phyloP scores from a whole-genome alignment of 1,284 basidiomycete genomes.

The Cryptococcus sp. region DNA sequence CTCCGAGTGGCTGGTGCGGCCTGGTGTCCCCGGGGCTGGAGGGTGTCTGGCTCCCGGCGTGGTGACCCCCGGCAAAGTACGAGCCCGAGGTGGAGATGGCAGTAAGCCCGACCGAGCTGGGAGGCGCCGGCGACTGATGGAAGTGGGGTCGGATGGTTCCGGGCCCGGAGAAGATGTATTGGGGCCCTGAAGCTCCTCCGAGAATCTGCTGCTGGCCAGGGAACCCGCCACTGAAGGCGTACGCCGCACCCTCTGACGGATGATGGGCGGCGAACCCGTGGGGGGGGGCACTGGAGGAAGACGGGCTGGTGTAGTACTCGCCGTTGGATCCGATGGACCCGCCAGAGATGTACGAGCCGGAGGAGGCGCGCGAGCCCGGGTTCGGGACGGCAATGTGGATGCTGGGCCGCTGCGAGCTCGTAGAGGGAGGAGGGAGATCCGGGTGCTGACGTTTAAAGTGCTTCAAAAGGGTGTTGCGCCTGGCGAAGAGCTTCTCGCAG shows the following conservation, averaged over 20 bases:
- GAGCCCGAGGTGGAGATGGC: conserved; percentile 10
- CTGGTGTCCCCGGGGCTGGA: conserved; percentile 5
- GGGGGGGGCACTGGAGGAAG: conserved; percentile 24
- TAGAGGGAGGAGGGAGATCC: conserved; percentile 32
- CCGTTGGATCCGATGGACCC: conserved; percentile 17
- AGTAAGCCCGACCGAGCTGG: conserved; percentile 8
- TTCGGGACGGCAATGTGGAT: conserved; percentile 8
- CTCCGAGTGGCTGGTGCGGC: not conserved
- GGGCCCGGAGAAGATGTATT: conserved; percentile 10
- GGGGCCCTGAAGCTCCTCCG: conserved; percentile 14
- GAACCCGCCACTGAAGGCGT: conserved; percentile 32
- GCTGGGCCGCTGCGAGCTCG: conserved; percentile 11
- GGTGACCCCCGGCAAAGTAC: conserved; percentile 5
- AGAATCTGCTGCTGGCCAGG: conserved; percentile 10
- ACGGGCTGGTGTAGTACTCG: conserved; percentile 26
- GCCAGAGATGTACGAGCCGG: conserved; percentile 15
- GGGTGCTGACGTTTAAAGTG: conserved; percentile 45
- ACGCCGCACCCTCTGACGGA: conserved; percentile 41
- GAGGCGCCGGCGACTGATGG: conserved; percentile 4
- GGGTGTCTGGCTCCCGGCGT: conserved; percentile 7
- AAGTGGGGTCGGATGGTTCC: conserved; percentile 6
- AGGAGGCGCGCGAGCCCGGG: conserved; percentile 2
- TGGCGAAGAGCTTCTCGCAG: conserved; percentile 39
- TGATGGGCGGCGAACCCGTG: conserved; percentile 42
- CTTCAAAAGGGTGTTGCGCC: conserved; percentile 44